A percentile compares a stretch with the other conserved stretches of the same genome.
Evolutionary conservation across 306 rosid genomes (phyloP).

Genomic region (Vachellia pachyceras): DNA sequence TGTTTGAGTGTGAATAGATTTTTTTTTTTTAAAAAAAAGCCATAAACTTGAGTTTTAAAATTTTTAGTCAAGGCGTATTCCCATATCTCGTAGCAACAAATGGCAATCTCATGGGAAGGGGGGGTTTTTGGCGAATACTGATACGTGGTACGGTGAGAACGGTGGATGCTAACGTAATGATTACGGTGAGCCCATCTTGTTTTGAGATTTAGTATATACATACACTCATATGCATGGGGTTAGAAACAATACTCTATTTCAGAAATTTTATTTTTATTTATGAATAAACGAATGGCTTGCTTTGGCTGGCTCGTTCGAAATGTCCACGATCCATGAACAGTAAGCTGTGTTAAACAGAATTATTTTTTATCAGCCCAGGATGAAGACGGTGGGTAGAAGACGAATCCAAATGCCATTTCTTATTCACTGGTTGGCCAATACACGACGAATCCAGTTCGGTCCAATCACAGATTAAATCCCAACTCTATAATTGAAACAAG

Average conservation of each 20-base stretch:
- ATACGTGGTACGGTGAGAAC: background rate
- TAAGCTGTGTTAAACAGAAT: background rate
- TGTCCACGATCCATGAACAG: background rate
- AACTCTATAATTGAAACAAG: background rate
- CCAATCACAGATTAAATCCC: constrained; percentile 32
- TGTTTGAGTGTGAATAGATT: no score
- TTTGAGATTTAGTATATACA: background rate
- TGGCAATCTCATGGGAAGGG: background rate
- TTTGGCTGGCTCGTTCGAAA: background rate
- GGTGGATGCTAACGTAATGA: background rate
- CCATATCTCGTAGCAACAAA: no score
- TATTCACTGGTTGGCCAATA: constrained; percentile 21
- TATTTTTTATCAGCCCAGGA: background rate
- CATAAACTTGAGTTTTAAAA: no score
- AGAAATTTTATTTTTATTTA: no score
- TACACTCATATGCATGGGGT: background rate
- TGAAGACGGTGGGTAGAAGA: constrained; percentile 4
- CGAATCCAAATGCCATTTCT: constrained; percentile 12
- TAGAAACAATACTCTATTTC: background rate
- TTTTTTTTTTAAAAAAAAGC: no score
- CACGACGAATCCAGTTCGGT: constrained; percentile 44
- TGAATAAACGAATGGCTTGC: background rate
- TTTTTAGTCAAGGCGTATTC: no score
- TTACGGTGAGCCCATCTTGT: background rate
- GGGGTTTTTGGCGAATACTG: background rate